Evolutionary conservation across 2,329 filamentous ascomycete genomes (phyloP).

Genomic region (Bretziella fagacearum): DNA sequence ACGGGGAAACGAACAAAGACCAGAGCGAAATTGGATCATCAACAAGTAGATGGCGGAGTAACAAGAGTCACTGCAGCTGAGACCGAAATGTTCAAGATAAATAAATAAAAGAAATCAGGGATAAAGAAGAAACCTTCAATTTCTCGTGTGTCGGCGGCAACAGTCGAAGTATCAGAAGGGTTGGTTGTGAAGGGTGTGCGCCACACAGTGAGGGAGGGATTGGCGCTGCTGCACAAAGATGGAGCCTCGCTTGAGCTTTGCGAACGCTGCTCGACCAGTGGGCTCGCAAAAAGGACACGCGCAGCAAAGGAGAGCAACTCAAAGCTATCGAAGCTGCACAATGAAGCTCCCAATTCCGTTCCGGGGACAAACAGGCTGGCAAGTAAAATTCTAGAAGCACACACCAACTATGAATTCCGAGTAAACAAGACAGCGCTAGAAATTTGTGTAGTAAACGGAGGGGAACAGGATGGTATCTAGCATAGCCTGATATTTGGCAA

Average conservation of each 20-base stretch:
- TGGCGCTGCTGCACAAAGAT: constrained; percentile 12
- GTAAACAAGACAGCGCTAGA: too few relatives aligned
- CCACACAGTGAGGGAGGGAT: too few relatives aligned
- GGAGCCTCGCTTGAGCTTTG: constrained; percentile 13
- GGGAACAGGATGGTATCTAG: too few relatives aligned
- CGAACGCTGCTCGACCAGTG: neutral
- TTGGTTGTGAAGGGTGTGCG: neutral
- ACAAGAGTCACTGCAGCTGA: neutral
- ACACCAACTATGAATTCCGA: neutral
- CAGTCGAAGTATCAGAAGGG: constrained; percentile 1
- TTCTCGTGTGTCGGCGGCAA: constrained; percentile 2
- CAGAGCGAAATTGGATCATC: neutral
- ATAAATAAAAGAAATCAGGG: constrained; percentile 4
- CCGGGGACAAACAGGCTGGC: neutral
- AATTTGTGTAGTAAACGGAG: too few relatives aligned
- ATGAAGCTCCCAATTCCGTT: neutral
- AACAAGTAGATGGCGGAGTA: neutral
- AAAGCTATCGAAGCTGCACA: neutral
- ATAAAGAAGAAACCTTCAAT: constrained; percentile 3
- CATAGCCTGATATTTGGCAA: too few relatives aligned
- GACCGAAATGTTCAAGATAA: neutral
- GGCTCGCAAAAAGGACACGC: constrained; percentile 1
- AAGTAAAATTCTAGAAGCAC: neutral
- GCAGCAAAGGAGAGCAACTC: neutral
- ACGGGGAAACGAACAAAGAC: neutral